A percentile compares a stretch with the other conserved stretches of the same genome.
These are phyloP conservation scores for Microascus cirrosus DNA, from an alignment of 2,329 filamentous ascomycete genomes.

Conservation along the genomic window DNA sequence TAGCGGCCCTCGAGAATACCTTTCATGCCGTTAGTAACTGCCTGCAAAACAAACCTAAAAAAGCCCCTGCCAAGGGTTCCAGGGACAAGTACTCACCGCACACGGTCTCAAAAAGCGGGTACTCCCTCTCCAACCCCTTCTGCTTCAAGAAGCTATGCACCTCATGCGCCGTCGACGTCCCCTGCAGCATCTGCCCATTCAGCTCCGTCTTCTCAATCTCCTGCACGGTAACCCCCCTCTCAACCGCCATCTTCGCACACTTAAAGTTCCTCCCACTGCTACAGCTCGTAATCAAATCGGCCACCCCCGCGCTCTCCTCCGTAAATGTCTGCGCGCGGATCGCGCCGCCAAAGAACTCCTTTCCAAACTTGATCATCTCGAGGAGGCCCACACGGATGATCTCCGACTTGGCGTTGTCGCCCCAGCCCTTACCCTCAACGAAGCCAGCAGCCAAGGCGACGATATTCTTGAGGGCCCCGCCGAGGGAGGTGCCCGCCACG, in stretches of 20 bases:
- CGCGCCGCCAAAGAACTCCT: conserved; percentile 80
- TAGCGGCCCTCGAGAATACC: conserved; percentile 64
- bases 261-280: conserved; percentile 87
- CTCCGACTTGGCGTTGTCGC: conserved; percentile 97
- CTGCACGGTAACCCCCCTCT: conserved; percentile 67
- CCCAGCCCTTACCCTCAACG: conserved; percentile 91
- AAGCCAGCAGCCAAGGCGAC: conserved; percentile 91
- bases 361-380: conserved; percentile 94
- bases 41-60: background rate
- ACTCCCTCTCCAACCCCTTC: conserved; percentile 67
- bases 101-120: conserved; percentile 87
- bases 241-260: conserved; percentile 79
- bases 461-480: conserved; percentile 93
- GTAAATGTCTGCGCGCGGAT: conserved; percentile 81
- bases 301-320: conserved; percentile 91
- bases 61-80: background rate
- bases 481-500: conserved; percentile 92
- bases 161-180: conserved; percentile 82
- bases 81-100: conserved; percentile 29
- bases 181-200: conserved; percentile 95
- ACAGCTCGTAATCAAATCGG: conserved; percentile 91
- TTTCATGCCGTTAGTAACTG: background rate
- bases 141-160: conserved; percentile 81
- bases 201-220: conserved; percentile 84
- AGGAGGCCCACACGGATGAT: conserved; percentile 93